These are phyloP conservation scores for Podila epicladia DNA, from an alignment of 192 early-diverging fungal species.

Conservation along the genomic window DNA sequence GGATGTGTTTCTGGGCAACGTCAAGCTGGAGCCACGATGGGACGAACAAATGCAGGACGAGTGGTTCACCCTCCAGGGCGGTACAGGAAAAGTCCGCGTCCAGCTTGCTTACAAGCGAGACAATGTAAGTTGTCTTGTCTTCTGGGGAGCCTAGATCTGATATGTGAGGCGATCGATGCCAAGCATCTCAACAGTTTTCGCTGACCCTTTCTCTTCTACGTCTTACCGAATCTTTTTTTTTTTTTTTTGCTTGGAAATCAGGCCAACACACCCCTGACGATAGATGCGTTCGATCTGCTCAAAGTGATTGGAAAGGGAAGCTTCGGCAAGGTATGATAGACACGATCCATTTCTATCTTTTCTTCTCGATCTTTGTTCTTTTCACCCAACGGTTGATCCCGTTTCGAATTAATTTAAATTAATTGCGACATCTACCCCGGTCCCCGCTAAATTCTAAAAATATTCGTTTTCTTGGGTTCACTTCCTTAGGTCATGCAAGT, in stretches of 20 bases:
- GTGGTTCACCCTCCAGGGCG: slow-evolving; percentile 70
- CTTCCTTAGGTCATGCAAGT: slow-evolving; percentile 82
- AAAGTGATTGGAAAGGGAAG: slow-evolving; percentile 97
- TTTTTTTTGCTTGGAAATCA: slow-evolving; percentile 24
- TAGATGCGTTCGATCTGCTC: slow-evolving; percentile 93
- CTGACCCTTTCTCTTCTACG: background rate
- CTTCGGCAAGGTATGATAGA: slow-evolving; percentile 87
- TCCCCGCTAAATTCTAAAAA: slow-evolving; percentile 1
- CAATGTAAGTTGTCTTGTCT: slow-evolving; percentile 51
- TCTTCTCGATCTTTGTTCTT: background rate
- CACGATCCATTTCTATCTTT: background rate
- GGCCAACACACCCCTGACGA: slow-evolving; percentile 75
- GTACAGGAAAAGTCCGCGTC: slow-evolving; percentile 75
- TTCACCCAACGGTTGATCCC: background rate
- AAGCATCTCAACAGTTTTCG: too few species aligned
- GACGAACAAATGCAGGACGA: slow-evolving; percentile 67
- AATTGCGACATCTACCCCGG: background rate
- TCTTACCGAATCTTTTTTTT: background rate
- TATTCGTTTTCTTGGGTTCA: background rate
- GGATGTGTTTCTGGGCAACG: slow-evolving; percentile 65
- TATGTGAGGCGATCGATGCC: too few species aligned
- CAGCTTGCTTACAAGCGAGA: slow-evolving; percentile 79
- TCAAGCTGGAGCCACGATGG: slow-evolving; percentile 63
- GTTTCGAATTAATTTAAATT: background rate
- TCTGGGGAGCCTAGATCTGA: background rate